Percentiles rank a stretch among this genome's conserved stretches.
Conservation (phyloP, 305 asterid species). For the Fraxinus ornus region DNA sequence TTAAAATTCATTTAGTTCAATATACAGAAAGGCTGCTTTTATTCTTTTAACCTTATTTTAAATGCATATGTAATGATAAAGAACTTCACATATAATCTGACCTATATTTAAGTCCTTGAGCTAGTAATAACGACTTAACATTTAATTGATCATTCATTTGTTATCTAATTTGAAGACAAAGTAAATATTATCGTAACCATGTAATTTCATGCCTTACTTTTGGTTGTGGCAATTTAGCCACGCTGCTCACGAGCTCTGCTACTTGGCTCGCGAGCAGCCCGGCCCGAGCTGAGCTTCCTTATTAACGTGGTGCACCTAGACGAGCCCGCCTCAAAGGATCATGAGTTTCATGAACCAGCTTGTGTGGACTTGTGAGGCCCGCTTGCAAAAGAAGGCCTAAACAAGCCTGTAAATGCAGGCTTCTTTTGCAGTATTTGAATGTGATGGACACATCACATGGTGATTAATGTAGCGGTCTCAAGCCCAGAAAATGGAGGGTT, state of each 20-base stretch:
- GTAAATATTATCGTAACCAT: background rate
- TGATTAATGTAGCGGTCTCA: background rate
- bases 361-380: background rate
- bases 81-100: background rate
- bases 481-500: background rate
- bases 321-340: background rate
- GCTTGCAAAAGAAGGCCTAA: background rate
- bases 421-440: background rate
- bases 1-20: background rate
- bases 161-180: constrained; percentile 6
- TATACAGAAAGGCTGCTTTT: background rate
- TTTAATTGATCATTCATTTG: background rate
- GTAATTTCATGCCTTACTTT: background rate
- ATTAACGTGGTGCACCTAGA: background rate
- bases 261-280: background rate
- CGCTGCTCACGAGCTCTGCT: background rate
- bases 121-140: background rate
- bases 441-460: background rate
- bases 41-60: background rate
- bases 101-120: background rate
- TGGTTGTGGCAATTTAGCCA: background rate
- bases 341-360: background rate
- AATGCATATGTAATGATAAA: background rate
- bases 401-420: background rate
- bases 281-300: background rate